Percentiles rank a stretch among this genome's conserved stretches.
These are phyloP conservation scores for Crithidia mellificae DNA, from an alignment of 208 protist species.

Conservation along the genomic window DNA sequence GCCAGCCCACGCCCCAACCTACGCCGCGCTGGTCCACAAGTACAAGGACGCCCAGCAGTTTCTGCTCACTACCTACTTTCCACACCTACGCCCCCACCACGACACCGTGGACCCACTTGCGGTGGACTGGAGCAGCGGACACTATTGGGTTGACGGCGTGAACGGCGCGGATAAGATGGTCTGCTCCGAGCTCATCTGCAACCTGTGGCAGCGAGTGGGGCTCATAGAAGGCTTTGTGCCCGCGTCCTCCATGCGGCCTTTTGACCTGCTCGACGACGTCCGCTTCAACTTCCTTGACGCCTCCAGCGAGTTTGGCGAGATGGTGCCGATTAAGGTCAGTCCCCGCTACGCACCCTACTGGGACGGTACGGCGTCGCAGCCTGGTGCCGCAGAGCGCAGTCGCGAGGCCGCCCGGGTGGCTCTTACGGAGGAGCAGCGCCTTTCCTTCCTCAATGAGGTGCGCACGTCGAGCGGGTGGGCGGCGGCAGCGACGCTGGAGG, in stretches of 20 bases:
- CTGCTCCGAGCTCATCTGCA: constrained; percentile 80
- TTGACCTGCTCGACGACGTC: constrained; percentile 74
- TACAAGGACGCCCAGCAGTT: constrained; percentile 49
- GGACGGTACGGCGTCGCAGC: not conserved
- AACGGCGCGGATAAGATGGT: constrained; percentile 60
- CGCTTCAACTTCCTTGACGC: constrained; percentile 68
- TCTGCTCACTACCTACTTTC: constrained; percentile 61
- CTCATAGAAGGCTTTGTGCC: constrained; percentile 66
- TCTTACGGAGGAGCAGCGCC: constrained; percentile 24
- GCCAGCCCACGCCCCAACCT: constrained; percentile 6
- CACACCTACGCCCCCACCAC: constrained; percentile 39
- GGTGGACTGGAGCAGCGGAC: constrained; percentile 34
- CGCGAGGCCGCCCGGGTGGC: constrained; percentile 17
- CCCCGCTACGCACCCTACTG: constrained; percentile 15
- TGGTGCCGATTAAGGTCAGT: constrained; percentile 44
- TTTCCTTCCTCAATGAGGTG: constrained; percentile 49
- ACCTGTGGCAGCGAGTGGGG: constrained; percentile 71
- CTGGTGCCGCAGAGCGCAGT: not conserved
- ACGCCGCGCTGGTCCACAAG: constrained; percentile 25
- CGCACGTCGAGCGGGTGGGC: constrained; percentile 16
- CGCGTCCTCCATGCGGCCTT: constrained; percentile 73
- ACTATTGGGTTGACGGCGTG: constrained; percentile 68
- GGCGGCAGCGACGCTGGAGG: constrained; percentile 28
- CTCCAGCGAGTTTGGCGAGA: constrained; percentile 32
- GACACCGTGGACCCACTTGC: constrained; percentile 5